Evolutionary conservation across 192 early-diverging fungal genomes (phyloP), one percentile per base, ranked within the genome.

Genomic region (Linnemannia zychae): DNA sequence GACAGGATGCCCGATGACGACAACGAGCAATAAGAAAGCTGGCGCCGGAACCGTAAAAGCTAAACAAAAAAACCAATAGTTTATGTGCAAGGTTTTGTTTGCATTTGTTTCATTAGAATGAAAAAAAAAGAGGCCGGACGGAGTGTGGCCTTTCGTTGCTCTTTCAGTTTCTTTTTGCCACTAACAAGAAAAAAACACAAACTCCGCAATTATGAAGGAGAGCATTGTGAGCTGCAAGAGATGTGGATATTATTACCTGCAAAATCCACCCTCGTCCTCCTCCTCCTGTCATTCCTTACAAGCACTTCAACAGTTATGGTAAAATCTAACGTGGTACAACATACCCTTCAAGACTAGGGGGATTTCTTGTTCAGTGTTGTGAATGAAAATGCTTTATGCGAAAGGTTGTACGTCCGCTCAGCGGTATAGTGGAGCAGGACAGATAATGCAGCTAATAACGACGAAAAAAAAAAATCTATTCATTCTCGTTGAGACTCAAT

Each of bases 401-500:
- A 63, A 69, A 65, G 28, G 38, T 34, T 7, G 53, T 60, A 28
- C 53, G 40, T n/a, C 40, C 9, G 40, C 40, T 9, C 40, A 44
- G 9, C 40, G 40, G 40, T 3, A 44, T 44, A 44, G 40, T 6
- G 40, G 40, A 44, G 40, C 3, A 9, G 9, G 40, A 44, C 9
- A 44, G 40, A 9, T 31, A 63, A 63, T 28, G 15, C 24, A 57
- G 1, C 22, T n/a, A 57, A 63, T 31, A 15, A 63, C 71, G n/a
- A n/a, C n/a, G n/a, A 28, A 34, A 11, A 24, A 50, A 36, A 16
- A 1, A 7, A 28, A n/a, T 18, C 38, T 79, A 84, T 16, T 84
- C 77, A 37, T 74, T 84, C 38, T 78, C 77, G 33, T 84, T 84
- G 18, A 78, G 73, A 72, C 82, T 89, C 48, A 92, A 75, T 20